These are phyloP conservation scores for Calonectria fujianensis DNA, from an alignment of 2,329 filamentous ascomycete species.

Conservation along the genomic window DNA sequence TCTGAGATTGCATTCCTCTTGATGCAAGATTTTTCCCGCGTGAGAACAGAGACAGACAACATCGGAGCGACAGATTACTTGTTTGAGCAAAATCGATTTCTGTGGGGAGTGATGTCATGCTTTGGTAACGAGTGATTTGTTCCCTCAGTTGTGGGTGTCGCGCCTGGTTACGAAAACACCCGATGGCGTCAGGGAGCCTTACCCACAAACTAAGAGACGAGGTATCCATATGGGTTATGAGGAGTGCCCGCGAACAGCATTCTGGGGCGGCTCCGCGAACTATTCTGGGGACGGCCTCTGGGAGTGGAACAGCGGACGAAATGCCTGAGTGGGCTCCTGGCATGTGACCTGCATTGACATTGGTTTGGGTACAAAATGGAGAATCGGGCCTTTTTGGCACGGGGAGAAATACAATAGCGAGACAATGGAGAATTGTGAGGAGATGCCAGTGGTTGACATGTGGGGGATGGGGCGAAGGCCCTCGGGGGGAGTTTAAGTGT, in stretches of 20 bases:
- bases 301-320: slow-evolving; percentile 12
- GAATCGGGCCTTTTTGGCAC: slow-evolving; percentile 17
- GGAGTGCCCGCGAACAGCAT: slow-evolving; percentile 1
- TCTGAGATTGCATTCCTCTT: not conserved
- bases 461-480: slow-evolving; percentile 25
- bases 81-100: slow-evolving; percentile 24
- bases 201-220: not conserved
- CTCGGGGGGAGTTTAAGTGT: not conserved
- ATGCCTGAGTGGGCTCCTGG: slow-evolving; percentile 5
- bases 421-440: slow-evolving; percentile 26
- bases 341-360: slow-evolving; percentile 27
- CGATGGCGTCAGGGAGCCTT: not conserved
- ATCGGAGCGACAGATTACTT: not conserved
- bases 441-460: slow-evolving; percentile 11
- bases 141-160: not conserved
- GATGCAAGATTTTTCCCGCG: not conserved
- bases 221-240: slow-evolving; percentile 12
- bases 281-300: slow-evolving; percentile 13
- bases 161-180: slow-evolving; percentile 15
- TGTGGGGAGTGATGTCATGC: slow-evolving; percentile 22
- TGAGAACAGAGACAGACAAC: not conserved
- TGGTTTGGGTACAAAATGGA: slow-evolving; percentile 11
- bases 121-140: slow-evolving; percentile 14
- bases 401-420: slow-evolving; percentile 26
- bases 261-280: slow-evolving; percentile 17